A percentile compares a stretch with the other conserved stretches of the same genome.
These are phyloP conservation scores for Aspergillus alliaceus DNA, from an alignment of 2,329 filamentous ascomycete species.

Conservation along the genomic window DNA sequence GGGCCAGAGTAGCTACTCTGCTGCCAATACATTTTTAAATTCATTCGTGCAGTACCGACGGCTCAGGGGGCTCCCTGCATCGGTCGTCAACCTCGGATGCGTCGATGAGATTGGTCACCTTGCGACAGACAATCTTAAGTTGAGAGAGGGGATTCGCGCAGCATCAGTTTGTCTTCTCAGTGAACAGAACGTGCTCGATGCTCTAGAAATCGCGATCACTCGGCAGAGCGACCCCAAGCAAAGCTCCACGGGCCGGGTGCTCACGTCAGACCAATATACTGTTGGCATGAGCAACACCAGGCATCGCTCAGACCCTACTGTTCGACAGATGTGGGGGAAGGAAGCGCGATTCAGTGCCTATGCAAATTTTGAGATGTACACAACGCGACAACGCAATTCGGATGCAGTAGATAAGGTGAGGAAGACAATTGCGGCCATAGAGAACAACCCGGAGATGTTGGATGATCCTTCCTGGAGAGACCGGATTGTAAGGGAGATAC, in stretches of 20 bases:
- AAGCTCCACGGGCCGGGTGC: background rate
- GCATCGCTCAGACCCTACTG: background rate
- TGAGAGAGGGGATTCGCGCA: background rate
- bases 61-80: conserved; percentile 18
- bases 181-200: background rate
- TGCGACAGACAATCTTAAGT: background rate
- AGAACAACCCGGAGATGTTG: conserved; percentile 6
- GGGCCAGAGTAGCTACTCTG: conserved; percentile 43
- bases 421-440: conserved; percentile 4
- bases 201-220: background rate
- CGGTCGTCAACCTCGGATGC: conserved; percentile 24
- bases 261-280: background rate
- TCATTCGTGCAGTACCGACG: conserved; percentile 27
- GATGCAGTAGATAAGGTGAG: conserved; percentile 1
- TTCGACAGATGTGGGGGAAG: background rate
- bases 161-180: background rate
- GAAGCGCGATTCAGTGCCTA: conserved; percentile 10
- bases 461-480: conserved; percentile 2
- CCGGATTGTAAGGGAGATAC: background rate
- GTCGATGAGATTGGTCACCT: conserved; percentile 28
- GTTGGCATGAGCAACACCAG: background rate
- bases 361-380: background rate
- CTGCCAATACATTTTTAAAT: conserved; percentile 35
- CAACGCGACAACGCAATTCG: conserved; percentile 3
- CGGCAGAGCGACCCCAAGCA: background rate